A percentile compares a stretch with the other conserved stretches of the same genome.
phyloP scores from a whole-genome alignment of 23 red algal genomes.

The Gracilaria domingensis region DNA sequence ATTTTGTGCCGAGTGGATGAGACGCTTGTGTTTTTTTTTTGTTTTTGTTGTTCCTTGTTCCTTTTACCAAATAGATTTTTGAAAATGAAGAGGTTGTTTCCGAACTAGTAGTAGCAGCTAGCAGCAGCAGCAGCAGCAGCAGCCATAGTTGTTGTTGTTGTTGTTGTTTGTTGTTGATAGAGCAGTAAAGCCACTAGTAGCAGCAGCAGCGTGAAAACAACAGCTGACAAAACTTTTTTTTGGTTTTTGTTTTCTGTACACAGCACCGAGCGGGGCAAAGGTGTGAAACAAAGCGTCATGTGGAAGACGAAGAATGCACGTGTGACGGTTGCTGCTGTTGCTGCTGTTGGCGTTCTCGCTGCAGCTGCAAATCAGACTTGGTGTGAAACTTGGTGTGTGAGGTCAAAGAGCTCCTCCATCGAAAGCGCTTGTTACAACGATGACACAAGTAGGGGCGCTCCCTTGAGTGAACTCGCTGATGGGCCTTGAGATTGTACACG shows the following conservation, averaged over 20 bases:
- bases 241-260: too few species aligned
- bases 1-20: background rate
- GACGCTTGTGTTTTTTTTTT: background rate
- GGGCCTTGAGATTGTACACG: slow-evolving; percentile 51
- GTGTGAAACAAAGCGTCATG: too few species aligned
- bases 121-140: too few species aligned
- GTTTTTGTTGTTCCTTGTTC: background rate
- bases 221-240: too few species aligned
- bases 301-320: too few species aligned
- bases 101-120: background rate
- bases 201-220: too few species aligned
- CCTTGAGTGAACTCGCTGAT: slow-evolving; percentile 39
- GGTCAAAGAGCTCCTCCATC: slow-evolving; percentile 31
- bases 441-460: slow-evolving; percentile 34
- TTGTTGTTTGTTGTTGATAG: too few species aligned
- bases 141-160: too few species aligned
- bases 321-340: background rate
- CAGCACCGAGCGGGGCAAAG: too few species aligned
- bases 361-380: background rate
- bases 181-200: too few species aligned
- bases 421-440: slow-evolving; percentile 28
- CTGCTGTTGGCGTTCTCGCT: background rate
- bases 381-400: slow-evolving; percentile 32
- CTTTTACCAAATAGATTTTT: background rate
- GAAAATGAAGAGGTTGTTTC: too few species aligned